Evolutionary conservation across 2,329 filamentous ascomycete species (phyloP), one percentile per base, ranked within the genome.

Genomic region (Cryphonectria parasitica): DNA sequence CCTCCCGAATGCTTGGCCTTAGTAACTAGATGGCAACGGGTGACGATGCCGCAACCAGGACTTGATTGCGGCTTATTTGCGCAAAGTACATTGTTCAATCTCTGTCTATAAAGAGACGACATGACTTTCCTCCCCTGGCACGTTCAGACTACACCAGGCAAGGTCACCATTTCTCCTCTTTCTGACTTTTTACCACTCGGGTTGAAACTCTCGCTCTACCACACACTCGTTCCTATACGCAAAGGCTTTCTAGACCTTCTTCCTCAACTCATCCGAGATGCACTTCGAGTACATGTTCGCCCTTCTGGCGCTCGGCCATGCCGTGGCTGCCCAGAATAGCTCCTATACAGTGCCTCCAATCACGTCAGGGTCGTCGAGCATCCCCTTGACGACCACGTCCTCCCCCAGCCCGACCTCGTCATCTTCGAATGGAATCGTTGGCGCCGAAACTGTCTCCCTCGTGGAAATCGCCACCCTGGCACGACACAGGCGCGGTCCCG

Each of bases 251-350:
- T 28, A 52, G 43, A 45, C n/a, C 43, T 25, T 31, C 19, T 34
- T 8, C 3, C 19, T n/a, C 43, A 19, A 34, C n/a, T 22, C n/a
- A 25, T 31, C 41, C 1, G 31, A 34, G 11, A 34, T 49, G 63
- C 63, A 25, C 22, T 49, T 64, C 63, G 41, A 49, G 22, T 15
- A 52, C 63, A 17, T 49, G 17, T 49, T 36, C n/a, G 63, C 63
- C 63, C 25, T 64, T 15, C 28, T 64, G 63, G 63, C 63, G 19
- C 63, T 64, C 2, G 41, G 63, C 43, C 63, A n/a, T 52, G 63
- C 13, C 11, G 63, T 28, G 63, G 43, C 25, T 7, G 63, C 63
- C 22, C 63, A 64, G 63, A 56, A 22, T 6, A 45, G n/a, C 39
- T 17, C 22, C 34, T 43, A 39, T 0, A 34, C 54, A 7, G 7